Evolutionary conservation across 1,139 yeast species (phyloP), one percentile per base, ranked within the genome.

Genomic region (Pichia sp.): DNA sequence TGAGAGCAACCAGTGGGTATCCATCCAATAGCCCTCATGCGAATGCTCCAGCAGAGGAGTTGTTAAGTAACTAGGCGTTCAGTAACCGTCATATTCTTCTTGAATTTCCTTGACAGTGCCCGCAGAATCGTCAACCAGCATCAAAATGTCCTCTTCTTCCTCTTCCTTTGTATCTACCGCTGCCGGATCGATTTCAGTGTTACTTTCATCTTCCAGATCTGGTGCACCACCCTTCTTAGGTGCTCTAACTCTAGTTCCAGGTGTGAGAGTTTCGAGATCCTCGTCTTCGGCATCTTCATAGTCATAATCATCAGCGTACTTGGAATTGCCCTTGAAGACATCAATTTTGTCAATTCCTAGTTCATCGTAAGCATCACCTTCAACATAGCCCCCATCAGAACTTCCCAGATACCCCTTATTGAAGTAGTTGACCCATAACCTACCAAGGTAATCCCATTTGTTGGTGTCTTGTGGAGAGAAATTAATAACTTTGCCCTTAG

Each of bases 351-450:
- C 52, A 21, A 53, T 39, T 19, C 54, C 55, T 25, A 53, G 39
- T 32, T 53, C 57, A 39, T 53, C 57, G 35, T 39, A 50, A 2
- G 50, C 49, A 25, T 51, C 56, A 38, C 52, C 58, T 39, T 52
- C 58, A 35, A 48, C 42, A 28, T 48, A 48, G 8, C 56, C 58
- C 5, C 38, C 31, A 39, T 52, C 56, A 5, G 50, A 33, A 26
- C 46, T 45, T 3, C 42, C 47, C 10, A 40, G 33, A 22, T 42
- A 36, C 12, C 50, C 56, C 14, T 43, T 36, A 16, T 43, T 44
- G 36, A 47, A 54, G 29, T 55, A 53, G n/a, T 39, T 42, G 16
- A 52, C 59, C 60, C 60, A 56, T 12, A 53, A 40, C 15, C 46
- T 42, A n/a, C 60, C 60, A 24, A 49, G 40, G 21, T 37, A 45